A percentile compares a stretch with the other conserved stretches of the same genome.
phyloP scores from a whole-genome alignment of 2,329 filamentous ascomycete genomes.

The Endoconidiophora laricicola region DNA sequence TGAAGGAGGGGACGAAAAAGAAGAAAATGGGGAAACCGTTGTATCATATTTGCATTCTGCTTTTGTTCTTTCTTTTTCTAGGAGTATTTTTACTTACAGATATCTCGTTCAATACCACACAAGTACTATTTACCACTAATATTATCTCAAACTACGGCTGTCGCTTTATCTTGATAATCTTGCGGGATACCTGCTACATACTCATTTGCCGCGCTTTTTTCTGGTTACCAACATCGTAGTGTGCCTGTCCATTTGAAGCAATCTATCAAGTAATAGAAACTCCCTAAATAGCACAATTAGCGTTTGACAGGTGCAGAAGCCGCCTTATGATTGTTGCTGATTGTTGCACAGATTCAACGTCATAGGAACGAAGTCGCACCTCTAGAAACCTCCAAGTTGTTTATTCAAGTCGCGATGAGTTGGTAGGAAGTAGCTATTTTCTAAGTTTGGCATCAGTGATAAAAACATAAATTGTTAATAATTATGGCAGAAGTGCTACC shows the following conservation, averaged over 20 bases:
- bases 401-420: too few species aligned
- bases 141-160: too few species aligned
- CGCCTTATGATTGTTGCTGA: too few species aligned
- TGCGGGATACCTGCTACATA: too few species aligned
- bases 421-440: too few species aligned
- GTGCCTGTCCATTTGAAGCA: background rate
- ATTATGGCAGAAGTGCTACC: too few species aligned
- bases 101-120: background rate
- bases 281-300: background rate
- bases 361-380: background rate
- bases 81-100: background rate
- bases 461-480: too few species aligned
- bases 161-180: too few species aligned
- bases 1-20: background rate
- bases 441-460: too few species aligned
- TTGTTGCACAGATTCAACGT: too few species aligned
- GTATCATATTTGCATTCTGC: background rate
- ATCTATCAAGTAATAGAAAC: conserved; percentile 10
- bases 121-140: background rate
- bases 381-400: background rate
- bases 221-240: too few species aligned
- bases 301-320: background rate
- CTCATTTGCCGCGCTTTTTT: too few species aligned
- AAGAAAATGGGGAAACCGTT: background rate
- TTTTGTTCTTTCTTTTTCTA: background rate